phyloP scores from a whole-genome alignment of 163 green algal genomes.

The Chloromonas sp. region DNA sequence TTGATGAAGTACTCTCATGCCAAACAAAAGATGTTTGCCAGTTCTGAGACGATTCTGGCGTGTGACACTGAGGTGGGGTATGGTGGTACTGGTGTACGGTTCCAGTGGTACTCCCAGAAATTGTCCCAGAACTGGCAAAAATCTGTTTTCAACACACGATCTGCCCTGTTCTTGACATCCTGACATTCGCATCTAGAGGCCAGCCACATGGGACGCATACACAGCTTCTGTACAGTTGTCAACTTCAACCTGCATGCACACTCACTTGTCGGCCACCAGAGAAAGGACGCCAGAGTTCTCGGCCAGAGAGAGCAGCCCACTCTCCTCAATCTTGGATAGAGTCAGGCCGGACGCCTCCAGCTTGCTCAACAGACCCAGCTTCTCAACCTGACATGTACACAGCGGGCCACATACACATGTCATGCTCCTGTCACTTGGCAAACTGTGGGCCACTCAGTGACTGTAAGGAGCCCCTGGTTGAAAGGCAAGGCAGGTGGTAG shows the following conservation, averaged over 20 bases:
- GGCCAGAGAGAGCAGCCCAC: slow-evolving; percentile 62
- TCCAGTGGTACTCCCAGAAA: background rate
- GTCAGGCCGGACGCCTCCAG: slow-evolving; percentile 67
- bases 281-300: slow-evolving; percentile 66
- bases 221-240: no score
- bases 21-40: no score
- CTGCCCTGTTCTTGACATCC: background rate
- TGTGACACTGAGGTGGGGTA: no score
- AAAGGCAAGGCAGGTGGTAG: background rate
- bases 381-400: slow-evolving; percentile 40
- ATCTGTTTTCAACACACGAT: background rate
- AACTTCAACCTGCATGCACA: background rate
- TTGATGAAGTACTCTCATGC: no score
- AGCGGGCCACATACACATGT: background rate
- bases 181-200: no score
- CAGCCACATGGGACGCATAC: no score
- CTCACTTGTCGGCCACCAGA: slow-evolving; percentile 46
- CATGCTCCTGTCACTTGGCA: background rate
- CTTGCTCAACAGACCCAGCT: slow-evolving; percentile 66
- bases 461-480: background rate
- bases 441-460: background rate
- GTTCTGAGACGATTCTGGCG: no score
- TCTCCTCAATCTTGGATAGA: slow-evolving; percentile 67
- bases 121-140: background rate
- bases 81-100: no score